Conservation (phyloP, 768 basidiomycete genomes). For the Amanita pseudoporphyria region DNA sequence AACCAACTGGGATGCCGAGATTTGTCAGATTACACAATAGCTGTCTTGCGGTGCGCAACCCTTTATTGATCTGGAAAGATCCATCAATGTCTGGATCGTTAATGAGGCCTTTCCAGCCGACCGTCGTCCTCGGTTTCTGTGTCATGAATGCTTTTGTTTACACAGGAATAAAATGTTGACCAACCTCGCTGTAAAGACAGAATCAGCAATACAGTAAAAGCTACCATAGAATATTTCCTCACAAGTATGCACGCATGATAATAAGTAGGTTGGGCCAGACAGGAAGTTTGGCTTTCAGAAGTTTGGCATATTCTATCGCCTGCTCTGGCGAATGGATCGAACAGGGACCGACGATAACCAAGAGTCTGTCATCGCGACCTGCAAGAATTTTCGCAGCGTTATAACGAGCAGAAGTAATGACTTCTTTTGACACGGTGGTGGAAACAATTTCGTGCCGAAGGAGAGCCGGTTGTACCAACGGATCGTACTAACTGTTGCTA, state of each 20-base stretch:
- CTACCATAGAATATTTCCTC: conserved; percentile 20
- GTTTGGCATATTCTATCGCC: conserved; percentile 73
- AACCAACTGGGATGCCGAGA: conserved; percentile 87
- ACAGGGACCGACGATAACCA: conserved; percentile 94
- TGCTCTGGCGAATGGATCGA: conserved; percentile 87
- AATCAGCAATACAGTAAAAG: conserved; percentile 4
- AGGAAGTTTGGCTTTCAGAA: conserved; percentile 57
- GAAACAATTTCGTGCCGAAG: conserved; percentile 82
- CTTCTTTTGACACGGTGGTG: conserved; percentile 51
- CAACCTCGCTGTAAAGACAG: conserved; percentile 22
- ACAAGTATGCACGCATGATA: conserved; percentile 98
- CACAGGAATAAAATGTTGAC: neutral
- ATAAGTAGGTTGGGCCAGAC: conserved; percentile 74
- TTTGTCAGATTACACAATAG: conserved; percentile 88
- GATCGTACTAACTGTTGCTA: conserved; percentile 63
- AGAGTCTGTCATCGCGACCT: conserved; percentile 75
- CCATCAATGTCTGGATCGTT: conserved; percentile 96
- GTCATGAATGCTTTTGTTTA: neutral
- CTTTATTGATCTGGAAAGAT: conserved; percentile 95
- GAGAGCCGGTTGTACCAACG: conserved; percentile 88
- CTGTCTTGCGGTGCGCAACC: conserved; percentile 78
- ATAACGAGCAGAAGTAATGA: conserved; percentile 74
- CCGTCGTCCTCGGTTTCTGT: conserved; percentile 93
- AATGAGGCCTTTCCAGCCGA: conserved; percentile 95
- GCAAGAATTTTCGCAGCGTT: conserved; percentile 70